phyloP scores from a whole-genome alignment of 2,329 filamentous ascomycete species.

The Microdochium bolleyi region DNA sequence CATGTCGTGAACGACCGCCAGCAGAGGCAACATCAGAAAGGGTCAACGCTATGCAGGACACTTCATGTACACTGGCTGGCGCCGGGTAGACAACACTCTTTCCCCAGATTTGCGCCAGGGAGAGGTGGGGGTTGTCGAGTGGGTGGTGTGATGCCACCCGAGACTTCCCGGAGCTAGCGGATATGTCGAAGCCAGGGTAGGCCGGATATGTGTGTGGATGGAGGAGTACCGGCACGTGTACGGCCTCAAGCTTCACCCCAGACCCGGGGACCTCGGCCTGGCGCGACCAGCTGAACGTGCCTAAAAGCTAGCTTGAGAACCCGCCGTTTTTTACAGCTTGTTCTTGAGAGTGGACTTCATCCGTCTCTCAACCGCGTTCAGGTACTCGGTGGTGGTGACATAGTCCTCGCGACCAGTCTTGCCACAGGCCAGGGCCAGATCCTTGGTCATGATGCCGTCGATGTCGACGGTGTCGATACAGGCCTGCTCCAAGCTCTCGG shows the following conservation, averaged over 20 bases:
- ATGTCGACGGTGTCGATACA: slow-evolving; percentile 91
- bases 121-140: too few species aligned
- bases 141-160: background rate
- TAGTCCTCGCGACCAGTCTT: slow-evolving; percentile 78
- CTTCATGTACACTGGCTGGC: too few species aligned
- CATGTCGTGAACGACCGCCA: too few species aligned
- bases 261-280: background rate
- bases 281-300: background rate
- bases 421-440: slow-evolving; percentile 89
- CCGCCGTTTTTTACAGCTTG: slow-evolving; percentile 56
- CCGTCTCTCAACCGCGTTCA: slow-evolving; percentile 84
- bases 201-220: background rate
- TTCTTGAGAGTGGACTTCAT: slow-evolving; percentile 73
- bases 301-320: background rate
- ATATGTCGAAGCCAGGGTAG: background rate
- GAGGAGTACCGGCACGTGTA: background rate
- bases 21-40: too few species aligned
- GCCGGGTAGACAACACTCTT: too few species aligned
- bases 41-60: too few species aligned
- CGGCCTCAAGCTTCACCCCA: background rate
- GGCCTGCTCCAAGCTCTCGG: slow-evolving; percentile 84
- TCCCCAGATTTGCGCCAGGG: too few species aligned
- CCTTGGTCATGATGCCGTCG: slow-evolving; percentile 98
- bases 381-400: slow-evolving; percentile 87
- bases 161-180: background rate